Base-by-base conservation (phyloP, 345 rosid species). In the Syzygium aqueum region DNA sequence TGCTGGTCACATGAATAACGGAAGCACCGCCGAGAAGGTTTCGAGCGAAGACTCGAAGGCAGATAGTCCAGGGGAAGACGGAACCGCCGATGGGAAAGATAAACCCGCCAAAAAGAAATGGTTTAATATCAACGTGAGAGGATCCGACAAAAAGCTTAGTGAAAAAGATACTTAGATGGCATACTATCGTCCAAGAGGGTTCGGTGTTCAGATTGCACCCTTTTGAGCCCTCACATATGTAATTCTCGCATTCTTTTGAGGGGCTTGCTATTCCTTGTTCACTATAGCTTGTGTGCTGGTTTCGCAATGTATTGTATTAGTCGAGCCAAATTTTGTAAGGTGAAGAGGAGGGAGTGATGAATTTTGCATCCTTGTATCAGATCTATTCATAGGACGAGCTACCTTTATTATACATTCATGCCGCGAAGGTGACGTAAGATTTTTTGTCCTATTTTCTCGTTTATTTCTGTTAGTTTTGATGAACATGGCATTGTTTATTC, bases 81-180 rank as follows among this genome's bases (percentile, higher is more conserved):
- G 94, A 40, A 92, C 91, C 87, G 86, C 93, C 23, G 98, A 96
- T 52, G 98, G 98, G 40, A 95, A 92, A 92, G 99, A 97, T 84
- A 97, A 95, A 89, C 90, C 99, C 27, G 88, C 89, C 19, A 97
- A 93, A 90, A 95, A 94, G 96, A 97, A 94, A 93, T 97, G 99
- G 99, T 97, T 95, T 90, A 97, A 95, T 91, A 93, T 97, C 92
- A 96, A 94, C 91, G 87, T 95, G 21, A 95, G 91, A 88, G 98
- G 98, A 87, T 93, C 98, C 27, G 98, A 97, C 85, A 97, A 95
- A 90, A 96, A 93, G 92, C 90, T 89, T 77, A 93, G 93, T 83
- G 93, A 86, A 93, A 67, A 67, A 49, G 80, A 67, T 17, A 67
- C 46, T 67, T 67, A 33, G 78, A 67, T 43, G 33, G 78, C 43